Evolutionary conservation across 441 rosid genomes (phyloP), one percentile per base, ranked within the genome.

Genomic region (Mallotus japonicus): DNA sequence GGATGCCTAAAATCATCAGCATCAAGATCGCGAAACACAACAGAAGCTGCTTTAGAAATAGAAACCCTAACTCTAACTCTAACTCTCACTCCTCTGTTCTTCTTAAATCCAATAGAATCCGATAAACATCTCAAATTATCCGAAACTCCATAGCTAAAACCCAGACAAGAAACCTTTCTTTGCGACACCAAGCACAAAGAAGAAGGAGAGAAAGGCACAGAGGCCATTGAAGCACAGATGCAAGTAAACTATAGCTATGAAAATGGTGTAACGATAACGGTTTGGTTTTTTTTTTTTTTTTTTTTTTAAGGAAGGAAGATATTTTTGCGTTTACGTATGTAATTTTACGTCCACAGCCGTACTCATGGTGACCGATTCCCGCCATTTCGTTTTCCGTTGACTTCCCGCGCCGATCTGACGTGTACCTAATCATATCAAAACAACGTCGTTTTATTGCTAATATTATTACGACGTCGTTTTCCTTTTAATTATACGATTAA

Each of bases 1-100:
- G 97, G 97, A 78, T 92, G 99, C 15, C 97, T 85, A 61, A 95
- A 92, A 83, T 92, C 99, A 85, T 95, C 99, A 24, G 97, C 97
- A 61, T 95, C 97, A 62, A 95, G 99, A 69, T 91, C 83, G 56
- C 92, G 90, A 77, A 95, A 89, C 79, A 86, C 85, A 24, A 88
- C 79, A 61, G 90, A 84, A 17, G 86, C 80, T 19, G 89, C 90
- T 86, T 89, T 84, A 76, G 85, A 83, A 72, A 78, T 75, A 47
- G 32, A 28, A 28, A 28, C 32, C 32, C 32, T 28, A 28, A 28
- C 32, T 28, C 32, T 28, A 28, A 28, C 32, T 24, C 80, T 75
- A 67, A 76, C 66, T 63, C 87, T n/a, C n/a, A n/a, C n/a, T 24
- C 28, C 65, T 40, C 77, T 72, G n/a, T 68, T 72, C 80, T 73